A percentile compares a stretch with the other conserved stretches of the same genome.
Evolutionary conservation across 352 stramenopile genomes (phyloP).

Genomic region (Lagenidium sp.): DNA sequence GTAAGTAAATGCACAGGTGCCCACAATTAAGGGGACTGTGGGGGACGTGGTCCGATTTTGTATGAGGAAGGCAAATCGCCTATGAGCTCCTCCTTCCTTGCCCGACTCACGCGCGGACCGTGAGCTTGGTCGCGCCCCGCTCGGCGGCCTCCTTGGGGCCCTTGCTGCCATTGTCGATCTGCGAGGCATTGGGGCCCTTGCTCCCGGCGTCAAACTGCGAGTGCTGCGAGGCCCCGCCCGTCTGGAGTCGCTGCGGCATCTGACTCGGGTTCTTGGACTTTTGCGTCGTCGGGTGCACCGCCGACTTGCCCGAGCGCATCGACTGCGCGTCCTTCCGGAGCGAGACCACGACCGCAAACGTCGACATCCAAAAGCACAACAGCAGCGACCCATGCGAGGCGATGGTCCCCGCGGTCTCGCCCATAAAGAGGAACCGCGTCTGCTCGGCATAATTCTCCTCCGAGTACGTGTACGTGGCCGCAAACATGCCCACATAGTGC

Average conservation of each 20-base stretch:
- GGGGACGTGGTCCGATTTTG: no score
- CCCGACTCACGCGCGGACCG: no score
- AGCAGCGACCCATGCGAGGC: constrained; percentile 50
- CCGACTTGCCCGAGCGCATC: neutral
- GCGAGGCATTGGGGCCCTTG: no score
- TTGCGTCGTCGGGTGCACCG: neutral
- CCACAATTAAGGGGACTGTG: no score
- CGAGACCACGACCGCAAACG: constrained; percentile 10
- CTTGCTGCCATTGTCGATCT: no score
- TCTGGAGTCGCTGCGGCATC: neutral
- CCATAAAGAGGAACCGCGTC: constrained; percentile 24
- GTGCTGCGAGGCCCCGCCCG: neutral
- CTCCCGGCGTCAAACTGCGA: no score
- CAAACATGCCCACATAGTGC: constrained; percentile 57
- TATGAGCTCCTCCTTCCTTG: no score
- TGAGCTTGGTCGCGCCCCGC: no score
- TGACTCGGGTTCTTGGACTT: neutral
- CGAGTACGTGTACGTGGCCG: constrained; percentile 38
- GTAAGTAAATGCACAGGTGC: no score
- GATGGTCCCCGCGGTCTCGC: constrained; percentile 17
- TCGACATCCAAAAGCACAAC: constrained; percentile 49
- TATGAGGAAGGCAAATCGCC: no score
- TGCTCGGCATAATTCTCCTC: constrained; percentile 20
- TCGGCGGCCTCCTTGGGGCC: no score
- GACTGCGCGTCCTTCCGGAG: constrained; percentile 10